A percentile compares a stretch with the other conserved stretches of the same genome.
Conservation (phyloP, 805 yeast genomes). For the Wickerhamiella alocasiicola region DNA sequence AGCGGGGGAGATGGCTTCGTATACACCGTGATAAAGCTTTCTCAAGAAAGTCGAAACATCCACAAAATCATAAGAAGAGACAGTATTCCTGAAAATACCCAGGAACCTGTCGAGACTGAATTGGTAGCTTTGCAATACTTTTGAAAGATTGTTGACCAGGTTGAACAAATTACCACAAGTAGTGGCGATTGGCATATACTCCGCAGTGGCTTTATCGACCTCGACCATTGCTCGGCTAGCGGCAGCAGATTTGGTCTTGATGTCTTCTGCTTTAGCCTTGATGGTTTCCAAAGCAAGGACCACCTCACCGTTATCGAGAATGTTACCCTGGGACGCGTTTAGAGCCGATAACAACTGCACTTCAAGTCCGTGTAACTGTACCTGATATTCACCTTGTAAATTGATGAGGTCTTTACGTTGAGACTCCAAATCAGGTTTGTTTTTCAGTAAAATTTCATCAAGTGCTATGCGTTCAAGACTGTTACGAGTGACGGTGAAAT, state of each 20-base stretch:
- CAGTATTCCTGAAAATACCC: slow-evolving; percentile 24
- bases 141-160: slow-evolving; percentile 33
- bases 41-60: slow-evolving; percentile 26
- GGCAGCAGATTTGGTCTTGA: slow-evolving; percentile 42
- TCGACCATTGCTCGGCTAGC: slow-evolving; percentile 42
- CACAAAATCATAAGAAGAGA: slow-evolving; percentile 5
- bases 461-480: slow-evolving; percentile 53
- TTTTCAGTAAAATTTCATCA: slow-evolving; percentile 40
- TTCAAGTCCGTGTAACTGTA: slow-evolving; percentile 45
- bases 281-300: slow-evolving; percentile 48
- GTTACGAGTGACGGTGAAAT: slow-evolving; percentile 60
- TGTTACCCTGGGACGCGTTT: slow-evolving; percentile 39
- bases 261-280: slow-evolving; percentile 47
- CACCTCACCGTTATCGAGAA: slow-evolving; percentile 56
- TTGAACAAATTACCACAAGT: slow-evolving; percentile 41
- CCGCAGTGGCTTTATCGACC: slow-evolving; percentile 37
- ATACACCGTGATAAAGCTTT: slow-evolving; percentile 37
- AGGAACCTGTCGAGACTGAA: slow-evolving; percentile 40
- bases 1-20: slow-evolving; percentile 35
- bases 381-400: slow-evolving; percentile 47
- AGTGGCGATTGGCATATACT: slow-evolving; percentile 43
- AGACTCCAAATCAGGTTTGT: slow-evolving; percentile 54
- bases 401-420: slow-evolving; percentile 42
- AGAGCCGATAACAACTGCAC: slow-evolving; percentile 44
- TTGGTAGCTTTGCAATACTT: slow-evolving; percentile 43